These are phyloP conservation scores for Alternaria incomplexa DNA, from an alignment of 2,329 filamentous ascomycete genomes.

Conservation along the genomic window DNA sequence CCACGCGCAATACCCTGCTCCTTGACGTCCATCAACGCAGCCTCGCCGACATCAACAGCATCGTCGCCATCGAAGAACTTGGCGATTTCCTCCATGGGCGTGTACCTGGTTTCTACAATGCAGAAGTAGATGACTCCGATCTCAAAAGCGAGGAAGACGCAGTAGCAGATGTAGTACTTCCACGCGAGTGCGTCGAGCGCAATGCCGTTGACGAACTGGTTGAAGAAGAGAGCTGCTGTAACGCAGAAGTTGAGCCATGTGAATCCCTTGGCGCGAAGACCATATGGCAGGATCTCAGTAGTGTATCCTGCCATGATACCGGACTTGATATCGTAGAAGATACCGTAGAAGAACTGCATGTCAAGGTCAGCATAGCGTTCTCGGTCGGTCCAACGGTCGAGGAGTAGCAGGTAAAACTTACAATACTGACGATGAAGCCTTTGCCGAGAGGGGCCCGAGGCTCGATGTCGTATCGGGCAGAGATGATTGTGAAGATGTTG, in stretches of 20 bases:
- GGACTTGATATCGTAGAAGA: conserved; percentile 19
- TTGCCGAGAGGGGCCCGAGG: conserved; percentile 3
- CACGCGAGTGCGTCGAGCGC: conserved; percentile 24
- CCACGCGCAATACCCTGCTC: conserved; percentile 7
- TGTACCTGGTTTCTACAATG: conserved; percentile 24
- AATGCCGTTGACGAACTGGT: conserved; percentile 23
- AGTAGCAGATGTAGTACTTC: conserved; percentile 30
- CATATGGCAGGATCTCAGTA: conserved; percentile 43
- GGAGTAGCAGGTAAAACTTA: not conserved
- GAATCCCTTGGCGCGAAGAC: conserved; percentile 25
- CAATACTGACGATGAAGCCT: conserved; percentile 13
- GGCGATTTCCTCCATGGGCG: conserved; percentile 23
- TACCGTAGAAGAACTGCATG: conserved; percentile 13
- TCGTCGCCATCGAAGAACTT: conserved; percentile 22
- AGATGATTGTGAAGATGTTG: conserved; percentile 49
- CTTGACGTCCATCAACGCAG: conserved; percentile 17
- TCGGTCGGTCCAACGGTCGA: not conserved
- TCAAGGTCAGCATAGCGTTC: not conserved
- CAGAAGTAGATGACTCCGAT: conserved; percentile 18
- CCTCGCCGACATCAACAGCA: conserved; percentile 18
- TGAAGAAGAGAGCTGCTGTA: conserved; percentile 18
- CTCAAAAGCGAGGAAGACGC: conserved; percentile 21
- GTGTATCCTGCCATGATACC: conserved; percentile 32
- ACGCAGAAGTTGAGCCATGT: conserved; percentile 12
- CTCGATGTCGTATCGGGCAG: conserved; percentile 26